Percentiles rank a stretch among this genome's conserved stretches.
phyloP scores from a whole-genome alignment of 192 early-diverging fungal genomes.

The Coemansia sp. region DNA sequence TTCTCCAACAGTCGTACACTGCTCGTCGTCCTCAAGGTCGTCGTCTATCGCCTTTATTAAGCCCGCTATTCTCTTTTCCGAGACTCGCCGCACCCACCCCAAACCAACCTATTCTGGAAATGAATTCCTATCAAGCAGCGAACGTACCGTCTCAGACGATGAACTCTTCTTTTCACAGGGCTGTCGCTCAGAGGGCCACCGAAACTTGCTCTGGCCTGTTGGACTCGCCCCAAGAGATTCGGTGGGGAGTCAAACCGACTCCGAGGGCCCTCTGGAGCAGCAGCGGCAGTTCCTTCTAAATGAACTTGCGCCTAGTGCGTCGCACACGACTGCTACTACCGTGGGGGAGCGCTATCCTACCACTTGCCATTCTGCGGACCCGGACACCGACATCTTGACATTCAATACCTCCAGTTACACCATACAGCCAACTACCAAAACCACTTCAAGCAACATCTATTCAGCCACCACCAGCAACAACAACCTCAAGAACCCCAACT shows the following conservation, averaged over 20 bases:
- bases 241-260: neutral
- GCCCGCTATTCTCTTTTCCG: slow-evolving; percentile 4
- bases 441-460: slow-evolving; percentile 7
- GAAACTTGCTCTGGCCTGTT: slow-evolving; percentile 9
- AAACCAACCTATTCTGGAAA: neutral
- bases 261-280: neutral
- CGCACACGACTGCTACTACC: slow-evolving; percentile 22
- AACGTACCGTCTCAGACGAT: slow-evolving; percentile 3
- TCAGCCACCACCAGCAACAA: neutral
- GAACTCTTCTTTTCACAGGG: slow-evolving; percentile 52
- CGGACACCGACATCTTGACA: slow-evolving; percentile 42
- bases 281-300: slow-evolving; percentile 16
- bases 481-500: slow-evolving; percentile 7
- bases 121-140: neutral
- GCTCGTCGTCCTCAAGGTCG: slow-evolving; percentile 4
- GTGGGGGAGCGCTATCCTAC: neutral
- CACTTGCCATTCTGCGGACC: slow-evolving; percentile 25
- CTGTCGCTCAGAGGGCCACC: slow-evolving; percentile 43
- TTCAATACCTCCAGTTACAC: slow-evolving; percentile 8
- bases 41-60: slow-evolving; percentile 8
- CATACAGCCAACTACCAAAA: neutral
- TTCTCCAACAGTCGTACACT: slow-evolving; percentile 25
- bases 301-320: slow-evolving; percentile 19
- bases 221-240: slow-evolving; percentile 1
- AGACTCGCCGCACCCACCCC: neutral